Conservation (phyloP, 257 asterid genomes). For the Solanum bukasovii region DNA sequence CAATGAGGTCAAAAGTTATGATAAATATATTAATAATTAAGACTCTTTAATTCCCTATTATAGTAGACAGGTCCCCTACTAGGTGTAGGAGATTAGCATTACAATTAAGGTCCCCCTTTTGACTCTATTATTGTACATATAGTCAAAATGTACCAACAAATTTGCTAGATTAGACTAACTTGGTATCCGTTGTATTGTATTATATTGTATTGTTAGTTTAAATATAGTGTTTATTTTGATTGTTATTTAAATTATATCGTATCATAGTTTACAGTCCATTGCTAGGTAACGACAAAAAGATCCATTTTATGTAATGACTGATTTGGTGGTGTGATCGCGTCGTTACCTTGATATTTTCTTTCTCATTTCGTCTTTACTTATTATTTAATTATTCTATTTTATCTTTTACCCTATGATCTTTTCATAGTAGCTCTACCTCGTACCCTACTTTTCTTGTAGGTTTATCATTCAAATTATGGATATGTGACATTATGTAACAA, state of each 20-base stretch:
- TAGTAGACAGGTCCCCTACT: conserved; percentile 17
- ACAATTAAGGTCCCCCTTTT: conserved; percentile 3
- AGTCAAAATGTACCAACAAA: background rate
- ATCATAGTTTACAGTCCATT: too few relatives aligned
- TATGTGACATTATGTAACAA: background rate
- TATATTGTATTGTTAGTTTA: background rate
- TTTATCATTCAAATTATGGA: too few relatives aligned
- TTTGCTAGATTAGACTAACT: background rate
- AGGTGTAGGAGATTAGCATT: background rate
- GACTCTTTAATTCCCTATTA: background rate
- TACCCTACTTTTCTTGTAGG: background rate
- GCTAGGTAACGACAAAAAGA: too few relatives aligned
- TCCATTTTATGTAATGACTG: background rate
- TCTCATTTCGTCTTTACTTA: too few relatives aligned
- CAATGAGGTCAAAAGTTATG: background rate
- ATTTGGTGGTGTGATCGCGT: background rate
- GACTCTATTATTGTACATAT: background rate
- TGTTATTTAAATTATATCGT: background rate
- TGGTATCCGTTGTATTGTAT: too few relatives aligned
- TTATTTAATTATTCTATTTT: too few relatives aligned
- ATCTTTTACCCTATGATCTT: background rate
- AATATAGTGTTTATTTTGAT: too few relatives aligned
- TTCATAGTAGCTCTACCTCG: too few relatives aligned
- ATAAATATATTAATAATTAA: background rate
- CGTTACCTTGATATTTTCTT: too few relatives aligned